phyloP scores from a whole-genome alignment of 75 land plant species.

The Cupressus sempervirens region DNA sequence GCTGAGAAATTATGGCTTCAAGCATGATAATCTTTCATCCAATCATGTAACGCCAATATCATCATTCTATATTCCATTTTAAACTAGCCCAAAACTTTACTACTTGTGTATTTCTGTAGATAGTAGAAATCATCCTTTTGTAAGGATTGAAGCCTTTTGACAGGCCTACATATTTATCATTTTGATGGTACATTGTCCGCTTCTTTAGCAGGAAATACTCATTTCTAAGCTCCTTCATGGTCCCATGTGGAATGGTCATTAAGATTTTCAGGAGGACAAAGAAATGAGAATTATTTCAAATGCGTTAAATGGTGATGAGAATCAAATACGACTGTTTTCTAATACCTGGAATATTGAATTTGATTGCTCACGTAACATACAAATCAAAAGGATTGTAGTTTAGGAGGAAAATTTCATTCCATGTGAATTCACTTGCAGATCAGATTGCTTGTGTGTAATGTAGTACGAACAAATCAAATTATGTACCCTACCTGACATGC shows the following conservation, averaged over 20 bases:
- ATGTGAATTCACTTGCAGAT: background rate
- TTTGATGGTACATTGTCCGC: background rate
- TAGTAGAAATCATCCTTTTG: background rate
- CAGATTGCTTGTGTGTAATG: background rate
- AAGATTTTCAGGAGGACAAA: background rate
- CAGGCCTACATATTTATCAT: background rate
- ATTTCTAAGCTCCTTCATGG: background rate
- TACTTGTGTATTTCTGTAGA: background rate
- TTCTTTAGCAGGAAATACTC: background rate
- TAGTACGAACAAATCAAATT: background rate
- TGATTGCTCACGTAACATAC: background rate
- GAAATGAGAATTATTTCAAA: background rate
- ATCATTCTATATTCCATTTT: constrained; percentile 10
- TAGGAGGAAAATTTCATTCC: background rate
- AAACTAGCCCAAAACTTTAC: background rate
- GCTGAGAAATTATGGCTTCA: constrained; percentile 49
- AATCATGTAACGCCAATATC: constrained; percentile 4
- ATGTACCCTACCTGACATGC: background rate
- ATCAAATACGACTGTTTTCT: background rate
- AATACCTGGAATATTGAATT: background rate
- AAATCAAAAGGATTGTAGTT: background rate
- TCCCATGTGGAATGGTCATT: background rate
- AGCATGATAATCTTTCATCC: constrained; percentile 11
- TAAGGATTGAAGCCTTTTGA: background rate
- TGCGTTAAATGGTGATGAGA: background rate